These are phyloP conservation scores for Naegleria lovaniensis DNA, from an alignment of 208 protist genomes.

Conservation along the genomic window DNA sequence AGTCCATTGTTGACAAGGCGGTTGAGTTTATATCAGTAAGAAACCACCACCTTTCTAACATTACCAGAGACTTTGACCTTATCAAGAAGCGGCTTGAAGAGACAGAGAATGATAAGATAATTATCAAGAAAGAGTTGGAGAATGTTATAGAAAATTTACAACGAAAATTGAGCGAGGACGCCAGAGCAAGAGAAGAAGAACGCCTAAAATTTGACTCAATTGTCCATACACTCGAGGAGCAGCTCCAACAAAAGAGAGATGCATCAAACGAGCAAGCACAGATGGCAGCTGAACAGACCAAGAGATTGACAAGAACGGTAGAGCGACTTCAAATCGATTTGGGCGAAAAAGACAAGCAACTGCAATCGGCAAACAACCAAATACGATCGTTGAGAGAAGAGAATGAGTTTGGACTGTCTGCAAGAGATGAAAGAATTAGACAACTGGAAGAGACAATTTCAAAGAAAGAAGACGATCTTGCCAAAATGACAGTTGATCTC, in stretches of 20 bases:
- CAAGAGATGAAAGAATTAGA: not conserved
- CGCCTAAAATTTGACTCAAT: not conserved
- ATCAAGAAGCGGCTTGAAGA: not conserved
- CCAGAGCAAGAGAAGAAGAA: not conserved
- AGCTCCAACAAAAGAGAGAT: not conserved
- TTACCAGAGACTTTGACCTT: not conserved
- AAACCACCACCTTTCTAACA: not conserved
- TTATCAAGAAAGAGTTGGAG: not conserved
- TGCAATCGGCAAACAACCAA: not conserved
- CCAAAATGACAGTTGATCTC: not conserved
- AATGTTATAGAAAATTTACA: not conserved
- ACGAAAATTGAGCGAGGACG: not conserved
- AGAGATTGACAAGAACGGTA: not conserved
- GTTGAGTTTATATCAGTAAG: not conserved
- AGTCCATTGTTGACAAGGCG: not conserved
- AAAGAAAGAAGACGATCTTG: not conserved
- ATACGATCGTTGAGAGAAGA: not conserved
- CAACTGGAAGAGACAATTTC: not conserved
- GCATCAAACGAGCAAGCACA: not conserved
- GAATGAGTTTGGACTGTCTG: not conserved
- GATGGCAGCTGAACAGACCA: not conserved
- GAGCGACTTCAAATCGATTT: not conserved
- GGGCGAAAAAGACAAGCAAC: not conserved
- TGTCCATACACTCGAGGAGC: not conserved
- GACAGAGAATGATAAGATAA: not conserved